These are phyloP conservation scores for Prunus davidiana DNA, from an alignment of 306 rosid species.

Conservation along the genomic window DNA sequence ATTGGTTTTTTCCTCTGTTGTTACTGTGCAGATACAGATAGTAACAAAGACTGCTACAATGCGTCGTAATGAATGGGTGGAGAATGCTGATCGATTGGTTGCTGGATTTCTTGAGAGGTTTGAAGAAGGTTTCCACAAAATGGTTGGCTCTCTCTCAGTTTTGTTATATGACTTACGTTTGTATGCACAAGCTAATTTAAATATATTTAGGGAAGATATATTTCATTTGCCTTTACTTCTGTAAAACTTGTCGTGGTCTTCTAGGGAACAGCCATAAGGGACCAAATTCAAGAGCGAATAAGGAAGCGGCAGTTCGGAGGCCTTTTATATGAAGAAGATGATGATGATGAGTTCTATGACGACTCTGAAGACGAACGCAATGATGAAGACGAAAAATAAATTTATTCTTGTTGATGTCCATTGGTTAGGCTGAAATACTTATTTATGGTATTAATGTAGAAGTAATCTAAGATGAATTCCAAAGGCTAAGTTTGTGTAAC, in stretches of 20 bases:
- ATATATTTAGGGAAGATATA: slow-evolving; percentile 15
- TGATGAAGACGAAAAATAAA: slow-evolving; percentile 54
- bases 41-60: slow-evolving; percentile 59
- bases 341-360: slow-evolving; percentile 60
- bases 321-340: slow-evolving; percentile 25
- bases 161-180: not conserved
- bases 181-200: slow-evolving; percentile 6
- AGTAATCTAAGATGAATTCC: not conserved
- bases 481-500: not conserved
- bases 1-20: not conserved
- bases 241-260: not conserved
- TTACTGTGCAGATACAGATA: slow-evolving; percentile 50
- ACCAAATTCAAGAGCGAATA: slow-evolving; percentile 87
- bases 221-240: not conserved
- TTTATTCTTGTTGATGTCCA: not conserved
- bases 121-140: slow-evolving; percentile 98
- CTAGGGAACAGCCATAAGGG: slow-evolving; percentile 94
- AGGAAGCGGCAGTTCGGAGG: slow-evolving; percentile 51
- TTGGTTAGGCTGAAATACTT: not conserved
- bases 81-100: slow-evolving; percentile 95
- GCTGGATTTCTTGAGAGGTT: slow-evolving; percentile 99
- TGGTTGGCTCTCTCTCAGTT: slow-evolving; percentile 51
- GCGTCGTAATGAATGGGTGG: slow-evolving; percentile 98
- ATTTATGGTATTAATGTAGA: not conserved
- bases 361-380: slow-evolving; percentile 32